Evolutionary conservation across 2,329 filamentous ascomycete genomes (phyloP).

Genomic region (Colletotrichum paranaense): DNA sequence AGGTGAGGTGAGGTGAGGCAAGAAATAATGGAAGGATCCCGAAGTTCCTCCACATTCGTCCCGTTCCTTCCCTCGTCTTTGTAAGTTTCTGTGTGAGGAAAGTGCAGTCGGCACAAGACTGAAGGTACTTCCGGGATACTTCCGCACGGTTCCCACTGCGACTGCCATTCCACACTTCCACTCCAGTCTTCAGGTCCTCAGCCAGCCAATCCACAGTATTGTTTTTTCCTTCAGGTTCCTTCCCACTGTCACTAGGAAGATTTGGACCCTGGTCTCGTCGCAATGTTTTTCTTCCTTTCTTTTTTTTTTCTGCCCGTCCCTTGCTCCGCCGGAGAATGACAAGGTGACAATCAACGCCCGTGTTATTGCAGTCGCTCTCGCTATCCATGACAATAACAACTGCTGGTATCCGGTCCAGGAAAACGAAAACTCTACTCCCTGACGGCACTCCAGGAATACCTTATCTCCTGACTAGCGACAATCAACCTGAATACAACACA

Average conservation of each 20-base stretch:
- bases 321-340: conserved; percentile 5
- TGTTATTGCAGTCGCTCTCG: background rate
- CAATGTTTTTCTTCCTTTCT: background rate
- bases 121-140: conserved; percentile 25
- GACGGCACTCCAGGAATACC: background rate
- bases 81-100: background rate
- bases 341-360: background rate
- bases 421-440: background rate
- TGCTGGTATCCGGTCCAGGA: background rate
- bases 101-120: background rate
- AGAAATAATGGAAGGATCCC: background rate
- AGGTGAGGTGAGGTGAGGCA: background rate
- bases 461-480: background rate
- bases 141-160: conserved; percentile 11
- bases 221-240: background rate
- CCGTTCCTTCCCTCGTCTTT: background rate
- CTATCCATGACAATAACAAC: background rate
- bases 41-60: conserved; percentile 1
- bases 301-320: background rate
- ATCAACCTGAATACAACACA: conserved; percentile 10
- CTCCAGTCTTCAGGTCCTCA: too few relatives aligned
- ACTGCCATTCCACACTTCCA: background rate
- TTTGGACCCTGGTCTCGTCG: conserved; percentile 8
- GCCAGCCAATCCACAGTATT: background rate
- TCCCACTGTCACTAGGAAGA: background rate